Percentiles rank a stretch among this genome's conserved stretches.
Conservation (phyloP, 371 early-diverging fungal genomes). For the Circinella minor region DNA sequence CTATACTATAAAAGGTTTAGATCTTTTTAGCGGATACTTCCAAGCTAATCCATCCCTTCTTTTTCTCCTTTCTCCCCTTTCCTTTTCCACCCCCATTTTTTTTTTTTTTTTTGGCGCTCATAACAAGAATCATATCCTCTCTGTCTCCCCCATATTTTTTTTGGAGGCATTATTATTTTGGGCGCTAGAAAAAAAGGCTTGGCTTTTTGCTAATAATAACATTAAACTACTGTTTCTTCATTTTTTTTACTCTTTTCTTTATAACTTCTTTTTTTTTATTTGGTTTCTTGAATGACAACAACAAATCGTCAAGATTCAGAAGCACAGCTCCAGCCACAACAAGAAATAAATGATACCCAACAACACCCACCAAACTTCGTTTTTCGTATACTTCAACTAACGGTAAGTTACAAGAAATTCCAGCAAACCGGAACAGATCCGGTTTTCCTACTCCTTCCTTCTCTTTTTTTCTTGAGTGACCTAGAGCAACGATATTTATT, state of each 20-base stretch:
- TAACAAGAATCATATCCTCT: not conserved
- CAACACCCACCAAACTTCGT: conserved; percentile 9
- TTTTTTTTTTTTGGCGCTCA: too few species aligned
- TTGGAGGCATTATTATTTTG: not conserved
- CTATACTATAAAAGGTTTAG: too few species aligned
- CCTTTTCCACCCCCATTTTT: too few species aligned
- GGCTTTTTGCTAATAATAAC: not conserved
- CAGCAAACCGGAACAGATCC: not conserved
- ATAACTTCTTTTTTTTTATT: not conserved
- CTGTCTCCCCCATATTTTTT: not conserved
- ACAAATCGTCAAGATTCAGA: not conserved
- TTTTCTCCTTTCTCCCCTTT: too few species aligned
- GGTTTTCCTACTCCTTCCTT: too few species aligned
- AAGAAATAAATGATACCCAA: not conserved
- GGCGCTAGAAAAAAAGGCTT: not conserved
- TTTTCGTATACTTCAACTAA: conserved; percentile 18
- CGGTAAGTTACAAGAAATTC: conserved; percentile 8
- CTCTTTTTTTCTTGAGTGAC: too few species aligned
- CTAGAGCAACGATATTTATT: too few species aligned
- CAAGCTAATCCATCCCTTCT: too few species aligned
- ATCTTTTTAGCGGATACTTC: too few species aligned
- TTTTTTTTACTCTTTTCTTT: not conserved
- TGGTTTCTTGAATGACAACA: too few species aligned
- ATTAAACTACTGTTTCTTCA: not conserved
- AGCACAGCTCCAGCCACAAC: not conserved